Percentiles rank a stretch among this genome's conserved stretches.
Conservation (phyloP, 208 protist genomes). For the Herpetomonas samuelpessoai region DNA sequence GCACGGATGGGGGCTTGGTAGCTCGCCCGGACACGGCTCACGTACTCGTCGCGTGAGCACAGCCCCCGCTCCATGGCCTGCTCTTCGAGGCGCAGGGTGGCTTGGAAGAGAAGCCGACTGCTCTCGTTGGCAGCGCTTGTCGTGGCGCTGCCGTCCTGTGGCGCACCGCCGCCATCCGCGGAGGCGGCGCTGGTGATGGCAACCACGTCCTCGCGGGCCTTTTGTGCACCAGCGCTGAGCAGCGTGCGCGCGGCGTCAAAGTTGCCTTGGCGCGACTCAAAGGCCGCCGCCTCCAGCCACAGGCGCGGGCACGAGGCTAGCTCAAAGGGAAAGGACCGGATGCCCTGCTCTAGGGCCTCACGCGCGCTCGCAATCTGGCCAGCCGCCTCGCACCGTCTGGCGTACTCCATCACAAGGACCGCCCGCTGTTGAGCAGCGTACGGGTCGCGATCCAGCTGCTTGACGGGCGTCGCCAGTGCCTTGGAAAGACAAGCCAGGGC, state of each 20-base stretch:
- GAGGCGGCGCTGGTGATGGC: too few species aligned
- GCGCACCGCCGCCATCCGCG: too few species aligned
- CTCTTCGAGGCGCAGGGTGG: conserved; percentile 41
- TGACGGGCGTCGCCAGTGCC: conserved; percentile 12
- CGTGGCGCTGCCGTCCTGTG: conserved; percentile 25
- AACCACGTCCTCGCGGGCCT: background rate
- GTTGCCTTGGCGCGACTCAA: conserved; percentile 65
- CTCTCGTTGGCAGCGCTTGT: conserved; percentile 17
- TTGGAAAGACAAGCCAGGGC: conserved; percentile 2
- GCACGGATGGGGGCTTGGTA: conserved; percentile 67
- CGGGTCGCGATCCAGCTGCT: conserved; percentile 16
- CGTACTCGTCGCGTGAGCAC: conserved; percentile 9
- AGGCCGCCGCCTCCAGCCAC: conserved; percentile 72
- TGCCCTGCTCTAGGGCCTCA: conserved; percentile 42
- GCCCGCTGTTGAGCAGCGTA: conserved; percentile 60
- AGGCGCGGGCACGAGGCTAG: conserved; percentile 55
- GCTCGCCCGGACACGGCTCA: conserved; percentile 22
- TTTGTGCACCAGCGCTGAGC: conserved; percentile 25
- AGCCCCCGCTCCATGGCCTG: background rate
- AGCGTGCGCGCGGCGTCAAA: conserved; percentile 54
- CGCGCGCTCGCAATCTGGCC: conserved; percentile 39
- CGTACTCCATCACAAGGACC: conserved; percentile 73
- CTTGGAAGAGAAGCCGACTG: conserved; percentile 20
- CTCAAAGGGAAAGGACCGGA: conserved; percentile 74
- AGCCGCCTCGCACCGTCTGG: conserved; percentile 29